phyloP scores from a whole-genome alignment of 2,329 filamentous ascomycete species.

The Pseudogymnoascus destructans region DNA sequence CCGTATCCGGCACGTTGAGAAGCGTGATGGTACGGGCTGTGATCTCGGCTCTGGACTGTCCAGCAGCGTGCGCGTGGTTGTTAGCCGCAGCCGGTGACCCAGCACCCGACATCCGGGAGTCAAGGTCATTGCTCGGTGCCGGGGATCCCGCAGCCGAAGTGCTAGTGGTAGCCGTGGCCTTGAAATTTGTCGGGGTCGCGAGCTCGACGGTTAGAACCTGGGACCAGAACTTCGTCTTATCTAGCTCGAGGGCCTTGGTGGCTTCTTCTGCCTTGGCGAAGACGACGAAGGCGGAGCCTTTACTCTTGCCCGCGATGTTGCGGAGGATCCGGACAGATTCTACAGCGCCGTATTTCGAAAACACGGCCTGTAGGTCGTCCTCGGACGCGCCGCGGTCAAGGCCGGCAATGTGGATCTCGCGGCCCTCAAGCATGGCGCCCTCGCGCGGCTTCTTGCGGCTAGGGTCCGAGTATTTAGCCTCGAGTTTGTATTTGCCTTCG shows the following conservation, averaged over 20 bases:
- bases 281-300: conserved; percentile 69
- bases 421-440: conserved; percentile 71
- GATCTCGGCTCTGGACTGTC: conserved; percentile 36
- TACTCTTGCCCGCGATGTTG: conserved; percentile 53
- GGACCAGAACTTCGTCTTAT: conserved; percentile 56
- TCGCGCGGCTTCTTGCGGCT: conserved; percentile 61
- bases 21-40: conserved; percentile 63
- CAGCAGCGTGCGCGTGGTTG: conserved; percentile 19
- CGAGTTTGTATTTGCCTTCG: conserved; percentile 54
- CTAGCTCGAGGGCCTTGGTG: conserved; percentile 49
- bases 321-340: conserved; percentile 58
- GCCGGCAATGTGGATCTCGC: conserved; percentile 70
- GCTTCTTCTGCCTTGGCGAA: conserved; percentile 61
- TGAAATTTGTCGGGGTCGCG: conserved; percentile 43
- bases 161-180: conserved; percentile 37
- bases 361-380: conserved; percentile 55
- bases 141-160: conserved; percentile 26
- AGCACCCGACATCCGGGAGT: conserved; percentile 23
- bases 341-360: conserved; percentile 63
- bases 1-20: conserved; percentile 78
- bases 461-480: conserved; percentile 77
- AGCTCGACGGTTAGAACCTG: conserved; percentile 55
- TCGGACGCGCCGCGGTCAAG: conserved; percentile 50
- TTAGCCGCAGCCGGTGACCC: conserved; percentile 22
- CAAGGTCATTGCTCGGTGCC: conserved; percentile 23